phyloP scores from a whole-genome alignment of 306 rosid species.

The Vachellia collinsii region DNA sequence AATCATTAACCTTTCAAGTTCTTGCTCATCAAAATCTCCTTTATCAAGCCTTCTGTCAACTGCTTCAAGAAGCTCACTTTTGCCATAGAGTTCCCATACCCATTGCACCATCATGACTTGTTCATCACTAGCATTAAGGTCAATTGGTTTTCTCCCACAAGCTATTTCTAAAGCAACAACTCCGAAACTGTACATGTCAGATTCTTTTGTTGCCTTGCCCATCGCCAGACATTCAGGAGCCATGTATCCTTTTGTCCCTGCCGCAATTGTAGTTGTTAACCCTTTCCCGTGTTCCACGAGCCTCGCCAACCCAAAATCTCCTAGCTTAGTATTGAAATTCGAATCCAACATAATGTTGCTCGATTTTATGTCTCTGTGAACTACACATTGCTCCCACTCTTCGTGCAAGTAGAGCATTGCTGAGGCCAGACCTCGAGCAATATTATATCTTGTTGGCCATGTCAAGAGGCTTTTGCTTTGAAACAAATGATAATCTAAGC shows the following conservation, averaged over 20 bases:
- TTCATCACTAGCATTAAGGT: not conserved
- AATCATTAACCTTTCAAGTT: conserved; percentile 21
- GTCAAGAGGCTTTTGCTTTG: not conserved
- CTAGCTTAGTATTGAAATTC: conserved; percentile 13
- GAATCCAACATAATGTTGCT: conserved; percentile 27
- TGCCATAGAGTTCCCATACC: conserved; percentile 24
- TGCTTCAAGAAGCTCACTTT: not conserved
- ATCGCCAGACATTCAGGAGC: conserved; percentile 19
- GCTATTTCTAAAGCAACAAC: not conserved
- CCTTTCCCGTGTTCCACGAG: not conserved
- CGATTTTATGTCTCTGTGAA: conserved; percentile 8
- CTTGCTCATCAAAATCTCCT: conserved; percentile 17
- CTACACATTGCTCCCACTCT: conserved; percentile 19
- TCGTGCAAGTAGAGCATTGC: conserved; percentile 4
- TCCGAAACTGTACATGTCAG: not conserved
- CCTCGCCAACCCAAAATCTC: conserved; percentile 25
- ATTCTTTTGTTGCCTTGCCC: conserved; percentile 18
- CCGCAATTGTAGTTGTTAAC: not conserved
- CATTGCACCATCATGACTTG: conserved; percentile 24
- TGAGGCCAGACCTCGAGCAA: conserved; percentile 10
- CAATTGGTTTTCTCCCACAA: not conserved
- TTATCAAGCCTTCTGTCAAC: not conserved
- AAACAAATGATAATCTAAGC: conserved; percentile 26
- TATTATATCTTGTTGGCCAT: conserved; percentile 17
- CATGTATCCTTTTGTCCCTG: conserved; percentile 24